phyloP scores from a whole-genome alignment of 2,329 filamentous ascomycete genomes.

The Fusarium gaditjirri region DNA sequence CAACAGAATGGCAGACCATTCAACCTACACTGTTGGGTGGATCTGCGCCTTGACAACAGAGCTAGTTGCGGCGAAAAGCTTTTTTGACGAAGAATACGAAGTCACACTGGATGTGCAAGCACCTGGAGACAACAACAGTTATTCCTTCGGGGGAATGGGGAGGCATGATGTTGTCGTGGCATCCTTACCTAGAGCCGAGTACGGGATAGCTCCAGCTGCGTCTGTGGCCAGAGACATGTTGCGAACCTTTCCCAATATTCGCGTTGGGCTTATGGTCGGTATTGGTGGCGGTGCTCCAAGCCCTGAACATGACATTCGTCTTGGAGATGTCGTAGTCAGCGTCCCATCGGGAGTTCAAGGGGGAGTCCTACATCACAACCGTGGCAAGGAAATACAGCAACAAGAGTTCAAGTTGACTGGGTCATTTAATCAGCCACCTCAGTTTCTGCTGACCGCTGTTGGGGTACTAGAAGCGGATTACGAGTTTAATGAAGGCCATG shows the following conservation, averaged over 20 bases:
- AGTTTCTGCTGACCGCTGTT: accelerated
- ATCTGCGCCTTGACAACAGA: neutral
- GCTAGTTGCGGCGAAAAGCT: neutral
- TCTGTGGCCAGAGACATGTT: neutral
- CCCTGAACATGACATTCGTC: neutral
- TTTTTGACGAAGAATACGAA: neutral
- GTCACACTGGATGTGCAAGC: accelerated
- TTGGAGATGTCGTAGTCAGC: neutral
- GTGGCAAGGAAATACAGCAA: neutral
- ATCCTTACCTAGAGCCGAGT: neutral
- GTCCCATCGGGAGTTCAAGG: accelerated
- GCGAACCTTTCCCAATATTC: neutral
- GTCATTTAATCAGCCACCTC: neutral
- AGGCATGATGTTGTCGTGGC: neutral
- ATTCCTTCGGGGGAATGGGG: neutral
- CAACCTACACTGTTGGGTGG: neutral
- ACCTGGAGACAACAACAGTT: neutral
- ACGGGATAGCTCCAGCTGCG: neutral
- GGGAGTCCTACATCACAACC: accelerated
- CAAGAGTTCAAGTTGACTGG: neutral
- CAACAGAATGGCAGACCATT: neutral
- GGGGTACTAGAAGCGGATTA: accelerated
- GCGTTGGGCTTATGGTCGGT: neutral
- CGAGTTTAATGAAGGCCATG: neutral
- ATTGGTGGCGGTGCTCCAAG: neutral